Evolutionary conservation across 139 green algal genomes (phyloP).

Genomic region (Chlorella vulgaris): DNA sequence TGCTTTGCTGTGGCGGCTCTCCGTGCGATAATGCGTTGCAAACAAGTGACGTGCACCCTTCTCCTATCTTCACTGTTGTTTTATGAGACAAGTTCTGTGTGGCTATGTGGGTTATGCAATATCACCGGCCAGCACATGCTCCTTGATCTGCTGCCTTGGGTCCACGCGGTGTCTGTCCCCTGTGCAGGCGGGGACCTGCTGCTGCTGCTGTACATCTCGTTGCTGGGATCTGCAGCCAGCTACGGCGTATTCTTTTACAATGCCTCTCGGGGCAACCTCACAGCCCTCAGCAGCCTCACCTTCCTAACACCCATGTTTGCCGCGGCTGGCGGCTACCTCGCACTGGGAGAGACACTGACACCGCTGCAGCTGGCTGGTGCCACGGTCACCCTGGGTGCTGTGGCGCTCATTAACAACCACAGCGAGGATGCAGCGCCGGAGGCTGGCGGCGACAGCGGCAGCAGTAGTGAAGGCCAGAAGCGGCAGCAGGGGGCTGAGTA

Average conservation of each 20-base stretch:
- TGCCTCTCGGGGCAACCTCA: slow-evolving; percentile 81
- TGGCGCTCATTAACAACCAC: slow-evolving; percentile 78
- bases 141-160: too few relatives aligned
- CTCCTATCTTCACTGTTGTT: too few relatives aligned
- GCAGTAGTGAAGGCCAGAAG: neutral
- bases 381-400: slow-evolving; percentile 82
- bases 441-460: neutral
- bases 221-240: slow-evolving; percentile 90
- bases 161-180: too few relatives aligned
- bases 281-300: slow-evolving; percentile 88
- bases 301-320: slow-evolving; percentile 98
- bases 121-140: too few relatives aligned
- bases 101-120: too few relatives aligned
- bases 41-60: too few relatives aligned
- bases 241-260: slow-evolving; percentile 90
- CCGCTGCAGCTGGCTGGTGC: slow-evolving; percentile 86
- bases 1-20: neutral
- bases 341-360: slow-evolving; percentile 86
- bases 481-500: neutral
- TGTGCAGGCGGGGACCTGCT: slow-evolving; percentile 42
- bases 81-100: too few relatives aligned
- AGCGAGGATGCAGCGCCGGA: neutral
- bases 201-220: slow-evolving; percentile 78
- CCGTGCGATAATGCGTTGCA: too few relatives aligned
- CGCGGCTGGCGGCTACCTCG: slow-evolving; percentile 71